These are phyloP conservation scores for Xylariaceae sp. DNA, from an alignment of 2,329 filamentous ascomycete genomes.

Conservation along the genomic window DNA sequence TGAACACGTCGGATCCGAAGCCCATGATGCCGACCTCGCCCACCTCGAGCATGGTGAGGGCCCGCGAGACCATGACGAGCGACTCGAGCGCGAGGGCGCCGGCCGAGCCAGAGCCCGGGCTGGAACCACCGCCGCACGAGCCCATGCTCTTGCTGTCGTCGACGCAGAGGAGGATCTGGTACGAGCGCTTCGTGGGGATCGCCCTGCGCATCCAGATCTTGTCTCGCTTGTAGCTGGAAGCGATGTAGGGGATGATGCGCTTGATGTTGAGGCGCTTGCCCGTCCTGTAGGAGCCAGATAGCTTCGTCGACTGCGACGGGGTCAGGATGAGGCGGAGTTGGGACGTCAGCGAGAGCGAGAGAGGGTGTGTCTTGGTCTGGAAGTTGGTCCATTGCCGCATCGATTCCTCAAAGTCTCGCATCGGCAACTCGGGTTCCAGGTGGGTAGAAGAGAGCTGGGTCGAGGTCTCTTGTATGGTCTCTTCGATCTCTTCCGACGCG, in stretches of 20 bases:
- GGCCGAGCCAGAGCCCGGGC: too few species aligned
- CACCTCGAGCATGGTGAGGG: constrained; percentile 86
- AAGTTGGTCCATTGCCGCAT: constrained; percentile 79
- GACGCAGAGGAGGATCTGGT: constrained; percentile 95
- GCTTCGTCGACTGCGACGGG: constrained; percentile 90
- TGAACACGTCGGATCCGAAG: constrained; percentile 77
- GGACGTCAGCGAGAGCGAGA: constrained; percentile 85
- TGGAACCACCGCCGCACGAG: constrained; percentile 66
- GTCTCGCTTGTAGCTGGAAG: constrained; percentile 95
- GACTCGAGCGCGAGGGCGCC: constrained; percentile 86
- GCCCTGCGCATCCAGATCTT: constrained; percentile 99
- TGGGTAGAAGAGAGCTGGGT: constrained; percentile 69
- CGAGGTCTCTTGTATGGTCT: constrained; percentile 46
- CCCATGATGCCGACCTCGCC: constrained; percentile 89
- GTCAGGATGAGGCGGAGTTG: constrained; percentile 93
- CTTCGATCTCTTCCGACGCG: constrained; percentile 43
- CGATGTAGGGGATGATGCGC: constrained; percentile 98
- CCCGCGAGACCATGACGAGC: constrained; percentile 82
- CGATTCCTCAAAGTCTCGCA: constrained; percentile 50
- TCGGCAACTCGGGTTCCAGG: constrained; percentile 42
- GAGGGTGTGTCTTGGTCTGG: constrained; percentile 75
- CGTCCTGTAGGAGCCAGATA: constrained; percentile 93
- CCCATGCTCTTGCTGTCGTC: constrained; percentile 96
- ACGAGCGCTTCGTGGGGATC: constrained; percentile 86
- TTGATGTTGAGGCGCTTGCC: constrained; percentile 99